A percentile compares a stretch with the other conserved stretches of the same genome.
Evolutionary conservation across 202 grass and related monocot genomes (phyloP).

Genomic region (Sporobolus alterniflorus): DNA sequence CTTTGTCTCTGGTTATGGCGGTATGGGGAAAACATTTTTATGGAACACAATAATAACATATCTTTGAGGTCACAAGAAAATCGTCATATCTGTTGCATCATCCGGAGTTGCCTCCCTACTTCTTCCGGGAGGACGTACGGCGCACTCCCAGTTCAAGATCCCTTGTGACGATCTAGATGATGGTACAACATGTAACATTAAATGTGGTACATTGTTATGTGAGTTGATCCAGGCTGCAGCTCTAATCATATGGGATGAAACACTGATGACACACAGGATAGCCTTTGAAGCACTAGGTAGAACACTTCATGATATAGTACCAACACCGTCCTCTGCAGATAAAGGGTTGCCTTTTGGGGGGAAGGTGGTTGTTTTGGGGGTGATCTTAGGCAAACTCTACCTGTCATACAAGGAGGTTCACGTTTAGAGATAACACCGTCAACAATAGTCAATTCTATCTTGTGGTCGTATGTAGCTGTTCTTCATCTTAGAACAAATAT

Average conservation of each 20-base stretch:
- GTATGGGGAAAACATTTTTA: not conserved
- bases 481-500: too few relatives aligned
- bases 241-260: conserved; percentile 1
- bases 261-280: not conserved
- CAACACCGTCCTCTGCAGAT: too few relatives aligned
- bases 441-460: too few relatives aligned
- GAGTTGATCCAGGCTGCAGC: not conserved
- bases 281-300: not conserved
- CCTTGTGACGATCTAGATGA: not conserved
- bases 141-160: not conserved
- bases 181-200: not conserved
- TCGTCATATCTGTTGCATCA: not conserved
- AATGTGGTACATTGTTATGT: accelerated
- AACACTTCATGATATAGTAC: too few relatives aligned
- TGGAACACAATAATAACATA: not conserved
- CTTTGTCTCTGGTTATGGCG: not conserved
- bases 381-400: not conserved
- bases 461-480: too few relatives aligned
- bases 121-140: not conserved
- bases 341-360: too few relatives aligned
- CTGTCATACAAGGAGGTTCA: too few relatives aligned
- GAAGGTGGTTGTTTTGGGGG: not conserved
- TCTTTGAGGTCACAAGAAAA: too few relatives aligned
- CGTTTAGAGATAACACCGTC: too few relatives aligned
- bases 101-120: not conserved